Conservation (phyloP, 1,284 basidiomycete species). For the Ceratobasidium sp. region DNA sequence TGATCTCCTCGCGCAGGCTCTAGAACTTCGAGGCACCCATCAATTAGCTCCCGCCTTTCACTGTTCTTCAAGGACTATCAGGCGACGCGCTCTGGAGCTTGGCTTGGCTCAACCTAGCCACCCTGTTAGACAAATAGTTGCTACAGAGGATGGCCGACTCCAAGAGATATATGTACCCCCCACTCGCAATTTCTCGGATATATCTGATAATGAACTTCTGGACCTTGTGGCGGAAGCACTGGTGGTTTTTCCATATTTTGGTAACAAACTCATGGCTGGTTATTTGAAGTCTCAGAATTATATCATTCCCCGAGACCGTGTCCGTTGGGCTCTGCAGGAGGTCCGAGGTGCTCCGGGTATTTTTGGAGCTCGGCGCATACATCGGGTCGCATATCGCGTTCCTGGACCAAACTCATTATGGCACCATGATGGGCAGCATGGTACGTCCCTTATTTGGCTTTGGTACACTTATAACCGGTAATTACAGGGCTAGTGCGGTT, state of each 20-base stretch:
- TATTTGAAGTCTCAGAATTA: background rate
- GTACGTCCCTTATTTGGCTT: slow-evolving; percentile 51
- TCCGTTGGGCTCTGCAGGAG: slow-evolving; percentile 11
- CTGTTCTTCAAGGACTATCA: too few species aligned
- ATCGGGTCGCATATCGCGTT: slow-evolving; percentile 56
- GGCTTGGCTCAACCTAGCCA: background rate
- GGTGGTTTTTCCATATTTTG: slow-evolving; percentile 7
- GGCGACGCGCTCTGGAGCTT: too few species aligned
- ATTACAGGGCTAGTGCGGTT: slow-evolving; percentile 55
- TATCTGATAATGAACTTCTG: background rate
- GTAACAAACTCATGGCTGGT: background rate
- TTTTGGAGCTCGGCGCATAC: slow-evolving; percentile 54
- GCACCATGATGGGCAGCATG: slow-evolving; percentile 60
- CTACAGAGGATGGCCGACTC: background rate
- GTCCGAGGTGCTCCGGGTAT: slow-evolving; percentile 48
- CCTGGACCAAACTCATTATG: slow-evolving; percentile 59
- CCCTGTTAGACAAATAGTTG: background rate
- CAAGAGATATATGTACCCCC: background rate
- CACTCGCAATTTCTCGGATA: background rate
- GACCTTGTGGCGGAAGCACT: background rate
- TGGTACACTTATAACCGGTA: background rate
- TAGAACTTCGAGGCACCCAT: too few species aligned
- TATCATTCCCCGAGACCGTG: background rate
- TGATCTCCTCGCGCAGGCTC: too few species aligned
- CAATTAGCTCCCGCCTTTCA: too few species aligned